A percentile compares a stretch with the other conserved stretches of the same genome.
These are phyloP conservation scores for Dispira simplex DNA, from an alignment of 192 early-diverging fungal species.

Conservation along the genomic window DNA sequence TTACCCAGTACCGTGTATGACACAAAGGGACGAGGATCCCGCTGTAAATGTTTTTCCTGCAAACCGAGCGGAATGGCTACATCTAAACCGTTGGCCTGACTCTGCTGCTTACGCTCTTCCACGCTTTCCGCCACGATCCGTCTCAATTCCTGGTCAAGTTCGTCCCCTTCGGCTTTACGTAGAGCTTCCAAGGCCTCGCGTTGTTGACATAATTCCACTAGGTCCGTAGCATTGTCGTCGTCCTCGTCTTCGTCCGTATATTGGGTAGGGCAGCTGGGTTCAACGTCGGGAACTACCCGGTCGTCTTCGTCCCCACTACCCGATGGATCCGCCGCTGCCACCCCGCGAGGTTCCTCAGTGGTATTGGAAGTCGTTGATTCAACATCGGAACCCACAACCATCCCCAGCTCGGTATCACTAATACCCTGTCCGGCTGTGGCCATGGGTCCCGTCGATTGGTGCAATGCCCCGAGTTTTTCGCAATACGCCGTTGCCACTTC, in stretches of 20 bases:
- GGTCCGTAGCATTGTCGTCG: constrained; percentile 20
- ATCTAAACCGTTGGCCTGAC: constrained; percentile 18
- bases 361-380: not conserved
- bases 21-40: constrained; percentile 25
- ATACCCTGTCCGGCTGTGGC: not conserved
- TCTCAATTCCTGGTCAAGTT: constrained; percentile 81
- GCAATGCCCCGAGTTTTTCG: constrained; percentile 27
- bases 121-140: constrained; percentile 83
- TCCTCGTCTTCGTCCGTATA: constrained; percentile 25
- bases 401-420: not conserved
- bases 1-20: constrained; percentile 71
- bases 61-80: constrained; percentile 22
- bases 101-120: constrained; percentile 56
- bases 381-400: not conserved
- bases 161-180: constrained; percentile 61
- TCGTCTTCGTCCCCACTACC: constrained; percentile 20
- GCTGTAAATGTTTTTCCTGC: not conserved
- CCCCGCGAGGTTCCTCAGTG: not conserved
- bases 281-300: constrained; percentile 19
- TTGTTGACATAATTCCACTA: constrained; percentile 20
- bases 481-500: constrained; percentile 61
- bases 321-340: constrained; percentile 18
- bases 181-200: constrained; percentile 40
- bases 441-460: not conserved
- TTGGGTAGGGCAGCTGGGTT: constrained; percentile 22